These are phyloP conservation scores for Setaria italica DNA, from an alignment of 202 grass and related monocot genomes.

Conservation along the genomic window DNA sequence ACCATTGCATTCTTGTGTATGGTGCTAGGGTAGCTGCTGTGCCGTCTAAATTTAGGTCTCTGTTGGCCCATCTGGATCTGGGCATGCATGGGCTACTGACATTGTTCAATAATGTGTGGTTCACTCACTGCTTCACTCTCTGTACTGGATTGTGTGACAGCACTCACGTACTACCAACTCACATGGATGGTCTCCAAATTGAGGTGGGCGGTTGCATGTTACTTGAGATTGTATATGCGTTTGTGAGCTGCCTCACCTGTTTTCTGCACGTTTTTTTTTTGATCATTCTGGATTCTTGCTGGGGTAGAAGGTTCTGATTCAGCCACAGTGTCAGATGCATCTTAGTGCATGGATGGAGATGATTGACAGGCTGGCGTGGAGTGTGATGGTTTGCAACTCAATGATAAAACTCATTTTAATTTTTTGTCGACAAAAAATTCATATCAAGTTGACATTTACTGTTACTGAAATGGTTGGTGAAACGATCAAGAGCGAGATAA, in stretches of 20 bases:
- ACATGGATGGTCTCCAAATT: conserved; percentile 41
- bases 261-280: conserved; percentile 14
- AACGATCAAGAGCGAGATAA: not conserved
- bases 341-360: not conserved
- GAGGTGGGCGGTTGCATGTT: conserved; percentile 24
- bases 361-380: not conserved
- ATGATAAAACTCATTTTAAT: not conserved
- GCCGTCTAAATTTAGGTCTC: not conserved
- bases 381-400: not conserved
- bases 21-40: conserved; percentile 4
- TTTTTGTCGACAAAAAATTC: not conserved
- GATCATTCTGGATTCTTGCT: not conserved
- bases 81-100: not conserved
- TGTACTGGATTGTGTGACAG: not conserved
- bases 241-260: conserved; percentile 14
- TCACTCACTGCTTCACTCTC: not conserved
- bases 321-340: not conserved
- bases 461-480: not conserved
- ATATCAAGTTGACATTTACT: not conserved
- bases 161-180: not conserved
- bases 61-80: conserved; percentile 21
- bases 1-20: conserved; percentile 14
- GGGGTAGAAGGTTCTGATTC: conserved; percentile 30
- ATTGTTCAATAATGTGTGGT: not conserved
- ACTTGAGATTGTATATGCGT: not conserved